Percentiles rank a stretch among this genome's conserved stretches.
Evolutionary conservation across 31 red algal species (phyloP).

Genomic region (Asparagopsis taxiformis): DNA sequence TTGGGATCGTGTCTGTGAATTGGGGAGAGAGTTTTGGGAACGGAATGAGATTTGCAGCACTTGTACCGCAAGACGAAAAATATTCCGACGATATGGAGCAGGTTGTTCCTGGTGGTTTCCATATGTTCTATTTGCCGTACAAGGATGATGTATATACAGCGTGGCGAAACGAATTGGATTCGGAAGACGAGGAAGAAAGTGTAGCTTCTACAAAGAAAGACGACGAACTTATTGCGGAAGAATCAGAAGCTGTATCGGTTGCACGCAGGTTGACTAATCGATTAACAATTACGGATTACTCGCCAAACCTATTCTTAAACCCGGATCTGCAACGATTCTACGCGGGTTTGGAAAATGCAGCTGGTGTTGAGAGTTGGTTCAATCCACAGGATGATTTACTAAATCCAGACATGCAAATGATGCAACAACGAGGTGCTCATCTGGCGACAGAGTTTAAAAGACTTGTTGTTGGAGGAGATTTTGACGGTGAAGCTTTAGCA

Average conservation of each 20-base stretch:
- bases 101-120: conserved; percentile 48
- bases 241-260: conserved; percentile 17
- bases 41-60: conserved; percentile 55
- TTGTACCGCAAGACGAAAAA: conserved; percentile 60
- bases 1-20: conserved; percentile 44
- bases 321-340: conserved; percentile 58
- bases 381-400: conserved; percentile 47
- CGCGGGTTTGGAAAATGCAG: conserved; percentile 38
- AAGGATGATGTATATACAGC: conserved; percentile 69
- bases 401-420: conserved; percentile 23
- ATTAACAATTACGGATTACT: conserved; percentile 27
- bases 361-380: conserved; percentile 39
- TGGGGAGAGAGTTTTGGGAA: conserved; percentile 1
- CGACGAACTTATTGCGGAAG: not conserved
- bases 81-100: conserved; percentile 27
- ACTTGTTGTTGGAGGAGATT: conserved; percentile 25
- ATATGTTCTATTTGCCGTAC: conserved; percentile 60
- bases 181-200: conserved; percentile 3
- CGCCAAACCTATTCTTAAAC: conserved; percentile 25
- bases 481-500: conserved; percentile 41
- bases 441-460: conserved; percentile 17
- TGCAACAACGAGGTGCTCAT: conserved; percentile 13
- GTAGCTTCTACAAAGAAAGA: conserved; percentile 26
- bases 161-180: conserved; percentile 56
- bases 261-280: conserved; percentile 19